Percentiles rank a stretch among this genome's conserved stretches.
phyloP scores from a whole-genome alignment of 164 flowering plant genomes.

The Taxillus chinensis region DNA sequence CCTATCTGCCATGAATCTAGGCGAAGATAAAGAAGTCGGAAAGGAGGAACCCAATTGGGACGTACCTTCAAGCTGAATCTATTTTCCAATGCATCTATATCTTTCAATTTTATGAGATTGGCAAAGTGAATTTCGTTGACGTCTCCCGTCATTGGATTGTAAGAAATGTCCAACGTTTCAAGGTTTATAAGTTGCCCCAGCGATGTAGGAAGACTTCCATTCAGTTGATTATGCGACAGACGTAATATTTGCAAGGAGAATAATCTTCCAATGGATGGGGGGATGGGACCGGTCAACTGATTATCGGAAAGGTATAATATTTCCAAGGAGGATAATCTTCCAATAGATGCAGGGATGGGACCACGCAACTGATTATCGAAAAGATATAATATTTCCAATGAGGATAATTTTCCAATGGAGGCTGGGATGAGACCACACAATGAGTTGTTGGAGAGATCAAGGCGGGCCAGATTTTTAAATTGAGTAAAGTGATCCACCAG shows the following conservation, averaged over 20 bases:
- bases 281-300: background rate
- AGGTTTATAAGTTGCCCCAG: background rate
- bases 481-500: no score
- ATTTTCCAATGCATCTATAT: background rate
- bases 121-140: background rate
- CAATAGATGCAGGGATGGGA: background rate
- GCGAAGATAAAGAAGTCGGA: background rate
- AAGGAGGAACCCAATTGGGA: conserved; percentile 14
- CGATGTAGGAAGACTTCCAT: no score
- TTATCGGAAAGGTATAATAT: background rate
- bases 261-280: no score
- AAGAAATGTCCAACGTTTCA: background rate
- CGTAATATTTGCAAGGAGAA: no score
- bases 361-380: background rate
- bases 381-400: background rate
- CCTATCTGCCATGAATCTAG: background rate
- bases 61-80: background rate
- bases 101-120: background rate
- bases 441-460: background rate
- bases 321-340: background rate
- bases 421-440: background rate
- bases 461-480: background rate
- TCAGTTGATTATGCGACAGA: background rate
- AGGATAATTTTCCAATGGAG: conserved; percentile 6
- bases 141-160: background rate